Evolutionary conservation across 2,329 filamentous ascomycete species (phyloP).

Genomic region (Scleromitrula shiraiana): DNA sequence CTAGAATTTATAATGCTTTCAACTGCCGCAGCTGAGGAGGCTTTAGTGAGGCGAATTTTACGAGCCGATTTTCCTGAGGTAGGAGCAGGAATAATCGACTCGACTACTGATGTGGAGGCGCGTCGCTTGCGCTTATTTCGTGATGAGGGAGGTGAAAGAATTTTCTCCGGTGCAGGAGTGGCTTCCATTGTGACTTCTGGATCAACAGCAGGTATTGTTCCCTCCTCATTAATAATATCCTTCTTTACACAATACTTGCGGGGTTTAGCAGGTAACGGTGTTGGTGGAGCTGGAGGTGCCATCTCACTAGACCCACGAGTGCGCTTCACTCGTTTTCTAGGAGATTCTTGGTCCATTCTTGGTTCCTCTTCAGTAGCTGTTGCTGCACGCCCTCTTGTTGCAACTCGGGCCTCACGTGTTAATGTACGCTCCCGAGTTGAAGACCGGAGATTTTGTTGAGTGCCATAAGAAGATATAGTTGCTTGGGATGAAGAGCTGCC

Average conservation of each 20-base stretch:
- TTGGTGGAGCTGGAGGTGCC: background rate
- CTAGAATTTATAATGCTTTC: background rate
- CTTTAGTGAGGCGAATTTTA: slow-evolving; percentile 5
- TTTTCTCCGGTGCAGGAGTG: background rate
- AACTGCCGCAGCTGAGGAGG: background rate
- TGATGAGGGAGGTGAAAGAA: slow-evolving; percentile 1
- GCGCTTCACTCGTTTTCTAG: slow-evolving; percentile 9
- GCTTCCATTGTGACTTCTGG: slow-evolving; percentile 7
- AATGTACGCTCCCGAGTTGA: slow-evolving; percentile 13
- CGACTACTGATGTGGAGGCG: slow-evolving; percentile 1
- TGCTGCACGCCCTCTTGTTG: background rate
- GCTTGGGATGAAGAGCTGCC: slow-evolving; percentile 17
- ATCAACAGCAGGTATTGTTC: background rate
- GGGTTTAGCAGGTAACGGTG: slow-evolving; percentile 5
- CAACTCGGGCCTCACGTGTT: slow-evolving; percentile 8
- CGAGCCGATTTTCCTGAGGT: slow-evolving; percentile 4
- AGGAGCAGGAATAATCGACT: slow-evolving; percentile 2
- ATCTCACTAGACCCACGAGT: slow-evolving; percentile 9
- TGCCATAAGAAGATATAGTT: slow-evolving; percentile 12
- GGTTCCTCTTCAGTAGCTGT: background rate
- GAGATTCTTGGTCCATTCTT: background rate
- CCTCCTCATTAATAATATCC: background rate
- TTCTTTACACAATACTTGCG: slow-evolving; percentile 9
- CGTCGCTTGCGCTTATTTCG: slow-evolving; percentile 10
- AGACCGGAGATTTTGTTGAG: slow-evolving; percentile 11